Evolutionary conservation across 352 stramenopile genomes (phyloP).

Genomic region (Phytophthora boehmeriae): DNA sequence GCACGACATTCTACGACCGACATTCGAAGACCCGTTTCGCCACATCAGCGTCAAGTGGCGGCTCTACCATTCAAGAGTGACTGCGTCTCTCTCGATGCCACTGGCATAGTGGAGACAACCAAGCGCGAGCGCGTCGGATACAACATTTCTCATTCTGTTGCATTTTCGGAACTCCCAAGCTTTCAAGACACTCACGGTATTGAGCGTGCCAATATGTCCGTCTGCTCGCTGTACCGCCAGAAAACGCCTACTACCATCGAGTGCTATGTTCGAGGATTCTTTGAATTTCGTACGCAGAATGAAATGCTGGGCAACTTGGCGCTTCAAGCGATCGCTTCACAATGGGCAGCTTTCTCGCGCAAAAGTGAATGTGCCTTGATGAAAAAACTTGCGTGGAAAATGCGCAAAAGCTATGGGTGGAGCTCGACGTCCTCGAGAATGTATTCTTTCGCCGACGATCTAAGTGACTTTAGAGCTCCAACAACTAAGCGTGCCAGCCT

Average conservation of each 20-base stretch:
- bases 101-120: slow-evolving; percentile 17
- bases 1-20: slow-evolving; percentile 22
- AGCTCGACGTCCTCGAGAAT: slow-evolving; percentile 18
- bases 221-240: slow-evolving; percentile 35
- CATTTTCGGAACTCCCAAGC: slow-evolving; percentile 26
- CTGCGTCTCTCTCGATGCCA: slow-evolving; percentile 28
- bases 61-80: slow-evolving; percentile 26
- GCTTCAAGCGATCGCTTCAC: slow-evolving; percentile 25
- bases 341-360: slow-evolving; percentile 19
- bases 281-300: slow-evolving; percentile 28
- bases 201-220: slow-evolving; percentile 38
- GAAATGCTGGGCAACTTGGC: slow-evolving; percentile 14
- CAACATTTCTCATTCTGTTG: slow-evolving; percentile 40
- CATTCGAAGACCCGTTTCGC: slow-evolving; percentile 28
- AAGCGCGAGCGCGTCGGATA: slow-evolving; percentile 37
- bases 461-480: slow-evolving; percentile 21
- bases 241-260: slow-evolving; percentile 26
- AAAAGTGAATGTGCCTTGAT: slow-evolving; percentile 29
- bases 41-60: slow-evolving; percentile 33
- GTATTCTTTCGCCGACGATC: slow-evolving; percentile 31
- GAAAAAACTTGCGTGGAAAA: slow-evolving; percentile 36
- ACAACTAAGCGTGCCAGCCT: slow-evolving; percentile 5
- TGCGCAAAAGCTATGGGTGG: slow-evolving; percentile 23
- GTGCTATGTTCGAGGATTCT: slow-evolving; percentile 36
- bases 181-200: slow-evolving; percentile 24